These are phyloP conservation scores for Colletotrichum musicola DNA, from an alignment of 2,329 filamentous ascomycete species.

Conservation along the genomic window DNA sequence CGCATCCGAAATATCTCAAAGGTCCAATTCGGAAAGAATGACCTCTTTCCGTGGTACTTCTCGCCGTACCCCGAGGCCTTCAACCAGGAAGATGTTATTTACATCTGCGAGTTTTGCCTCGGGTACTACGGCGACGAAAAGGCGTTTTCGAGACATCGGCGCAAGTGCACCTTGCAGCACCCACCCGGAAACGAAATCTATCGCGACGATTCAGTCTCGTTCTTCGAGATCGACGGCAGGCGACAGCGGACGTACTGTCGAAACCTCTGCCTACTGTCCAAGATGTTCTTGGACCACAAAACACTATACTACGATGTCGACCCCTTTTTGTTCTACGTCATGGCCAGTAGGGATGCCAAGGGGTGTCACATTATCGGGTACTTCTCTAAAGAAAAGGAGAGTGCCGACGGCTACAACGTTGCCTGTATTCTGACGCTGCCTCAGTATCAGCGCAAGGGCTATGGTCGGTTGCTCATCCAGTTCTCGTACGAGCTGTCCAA, in stretches of 20 bases:
- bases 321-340: constrained; percentile 98
- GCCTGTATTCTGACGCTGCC: constrained; percentile 97
- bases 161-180: constrained; percentile 91
- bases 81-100: constrained; percentile 89
- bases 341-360: constrained; percentile 89
- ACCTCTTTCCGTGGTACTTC: constrained; percentile 99
- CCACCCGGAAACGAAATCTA: constrained; percentile 99
- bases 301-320: constrained; percentile 99
- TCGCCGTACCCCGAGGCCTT: constrained; percentile 95
- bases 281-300: constrained; percentile 98
- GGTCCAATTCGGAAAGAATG: constrained; percentile 91
- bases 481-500: constrained; percentile 98
- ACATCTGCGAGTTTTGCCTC: constrained; percentile 97
- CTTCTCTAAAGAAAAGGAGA: constrained; percentile 99
- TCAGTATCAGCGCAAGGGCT: constrained; percentile 95
- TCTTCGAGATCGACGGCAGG: constrained; percentile 96
- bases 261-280: constrained; percentile 92
- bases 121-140: constrained; percentile 88
- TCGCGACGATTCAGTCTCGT: constrained; percentile 91
- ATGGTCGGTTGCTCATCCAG: constrained; percentile 92
- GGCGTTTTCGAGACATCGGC: constrained; percentile 85
- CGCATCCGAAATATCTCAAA: constrained; percentile 94
- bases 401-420: constrained; percentile 95
- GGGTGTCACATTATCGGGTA: constrained; percentile 99
- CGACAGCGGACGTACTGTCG: constrained; percentile 96